Evolutionary conservation across 805 yeast genomes (phyloP), one percentile per base, ranked within the genome.

Genomic region (Ogataea neopini): DNA sequence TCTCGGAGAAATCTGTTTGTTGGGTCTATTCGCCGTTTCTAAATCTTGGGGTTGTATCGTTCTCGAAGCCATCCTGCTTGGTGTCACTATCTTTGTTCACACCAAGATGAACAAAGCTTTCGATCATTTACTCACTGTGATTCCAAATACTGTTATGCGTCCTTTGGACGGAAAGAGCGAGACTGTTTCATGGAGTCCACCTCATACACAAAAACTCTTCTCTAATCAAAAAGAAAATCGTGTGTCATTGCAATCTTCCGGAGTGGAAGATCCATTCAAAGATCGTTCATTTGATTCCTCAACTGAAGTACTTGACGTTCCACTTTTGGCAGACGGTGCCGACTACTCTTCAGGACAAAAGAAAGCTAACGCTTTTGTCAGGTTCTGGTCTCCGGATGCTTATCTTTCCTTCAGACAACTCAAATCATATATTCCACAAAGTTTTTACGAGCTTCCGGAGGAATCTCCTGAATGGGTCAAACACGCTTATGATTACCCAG

Each of bases 41-140:
- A 88, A 88, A 73, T 86, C 95, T 35, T 92, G 97, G 97, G 98
- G 97, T 38, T 96, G 97, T 30, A 76, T 90, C 53, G 87, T 84
- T 3, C 68, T 92, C 45, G 88, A 86, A 64, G 83, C 81, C 1
- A 73, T 91, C 43, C 73, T 85, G 35, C 59, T 88, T 11, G 78
- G 76, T 7, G 66, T 76, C 54, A 88, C 97, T 0, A 77, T 77
- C 3, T 84, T 88, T 61, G 74, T 79, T 49, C 97, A 92, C 59
- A 14, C 80, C 25, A 77, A 80, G 52, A 66, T 92, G 62, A 79
- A 75, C 52, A 51, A 61, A 7, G 88, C 97, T 0, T 88, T 89
- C 62, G 84, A 77, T 47, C 73, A 76, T 10, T 71, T 90, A 62
- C 60, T 84, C 51, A 61, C 61, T 0, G 77, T 76, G 25, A 73